A percentile compares a stretch with the other conserved stretches of the same genome.
These are phyloP conservation scores for Aspergillus asperescens DNA, from an alignment of 495 filamentous ascomycete genomes.

Conservation along the genomic window DNA sequence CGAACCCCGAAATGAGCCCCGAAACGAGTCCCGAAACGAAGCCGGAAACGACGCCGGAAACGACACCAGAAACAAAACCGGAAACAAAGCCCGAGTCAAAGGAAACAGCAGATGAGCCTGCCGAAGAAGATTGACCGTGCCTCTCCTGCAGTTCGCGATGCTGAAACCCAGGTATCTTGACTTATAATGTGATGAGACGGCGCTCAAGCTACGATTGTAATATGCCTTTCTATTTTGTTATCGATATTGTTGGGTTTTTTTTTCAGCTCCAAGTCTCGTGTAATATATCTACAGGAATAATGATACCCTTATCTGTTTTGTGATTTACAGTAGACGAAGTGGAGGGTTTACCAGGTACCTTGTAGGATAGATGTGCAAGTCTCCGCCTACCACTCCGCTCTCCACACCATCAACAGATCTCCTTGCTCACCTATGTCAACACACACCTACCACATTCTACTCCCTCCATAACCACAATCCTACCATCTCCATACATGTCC, in stretches of 20 bases:
- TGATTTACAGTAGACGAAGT: not conserved
- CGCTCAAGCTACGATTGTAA: slow-evolving; percentile 20
- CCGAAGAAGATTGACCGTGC: slow-evolving; percentile 13
- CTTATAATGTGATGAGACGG: slow-evolving; percentile 1
- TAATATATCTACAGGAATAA: slow-evolving; percentile 36
- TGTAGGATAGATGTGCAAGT: not conserved
- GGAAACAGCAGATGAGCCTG: slow-evolving; percentile 8
- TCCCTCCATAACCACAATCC: not conserved
- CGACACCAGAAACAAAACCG: slow-evolving; percentile 11
- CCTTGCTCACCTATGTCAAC: not conserved
- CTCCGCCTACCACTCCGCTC: not conserved
- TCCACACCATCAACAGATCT: not conserved
- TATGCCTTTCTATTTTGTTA: slow-evolving; percentile 18
- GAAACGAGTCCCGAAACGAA: slow-evolving; percentile 8
- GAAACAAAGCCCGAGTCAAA: slow-evolving; percentile 12
- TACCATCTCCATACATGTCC: not conserved
- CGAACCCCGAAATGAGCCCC: slow-evolving; percentile 5
- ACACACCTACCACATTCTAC: not conserved
- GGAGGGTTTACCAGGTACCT: not conserved
- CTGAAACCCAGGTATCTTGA: not conserved
- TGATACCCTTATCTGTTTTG: slow-evolving; percentile 33
- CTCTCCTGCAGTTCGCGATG: not conserved
- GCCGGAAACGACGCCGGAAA: slow-evolving; percentile 8
- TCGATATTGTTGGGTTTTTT: slow-evolving; percentile 1
- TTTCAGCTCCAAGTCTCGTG: not conserved